Evolutionary conservation across 2,329 filamentous ascomycete genomes (phyloP).

Genomic region (Thelonectria olida): DNA sequence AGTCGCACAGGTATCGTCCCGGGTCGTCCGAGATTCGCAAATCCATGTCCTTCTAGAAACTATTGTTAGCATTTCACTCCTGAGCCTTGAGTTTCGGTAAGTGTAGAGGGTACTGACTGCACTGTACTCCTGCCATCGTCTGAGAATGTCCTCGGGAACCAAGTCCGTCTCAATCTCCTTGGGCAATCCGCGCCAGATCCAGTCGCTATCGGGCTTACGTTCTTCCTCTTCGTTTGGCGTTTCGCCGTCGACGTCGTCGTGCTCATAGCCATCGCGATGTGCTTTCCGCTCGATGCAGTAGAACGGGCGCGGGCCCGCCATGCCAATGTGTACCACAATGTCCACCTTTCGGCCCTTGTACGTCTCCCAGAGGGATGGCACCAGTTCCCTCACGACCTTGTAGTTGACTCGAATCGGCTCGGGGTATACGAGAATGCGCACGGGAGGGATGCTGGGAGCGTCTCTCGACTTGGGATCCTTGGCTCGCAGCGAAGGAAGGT

Average conservation of each 20-base stretch:
- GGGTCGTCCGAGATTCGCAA: constrained; percentile 74
- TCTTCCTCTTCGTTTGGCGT: constrained; percentile 62
- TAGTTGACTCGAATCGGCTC: constrained; percentile 78
- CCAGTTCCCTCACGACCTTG: constrained; percentile 66
- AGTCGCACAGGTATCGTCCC: constrained; percentile 80
- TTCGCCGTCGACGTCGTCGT: constrained; percentile 75
- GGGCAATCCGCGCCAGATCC: constrained; percentile 65
- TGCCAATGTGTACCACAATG: constrained; percentile 80
- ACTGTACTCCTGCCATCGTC: constrained; percentile 62
- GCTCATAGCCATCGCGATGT: constrained; percentile 76
- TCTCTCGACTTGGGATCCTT: constrained; percentile 49
- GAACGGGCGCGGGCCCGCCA: constrained; percentile 70
- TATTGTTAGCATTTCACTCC: constrained; percentile 19
- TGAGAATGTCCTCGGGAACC: constrained; percentile 65
- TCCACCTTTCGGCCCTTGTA: constrained; percentile 61
- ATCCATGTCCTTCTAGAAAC: constrained; percentile 49
- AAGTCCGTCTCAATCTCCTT: constrained; percentile 65
- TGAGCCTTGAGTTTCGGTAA: background rate
- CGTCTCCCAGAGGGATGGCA: constrained; percentile 70
- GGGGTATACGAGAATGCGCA: constrained; percentile 72
- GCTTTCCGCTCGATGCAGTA: constrained; percentile 78
- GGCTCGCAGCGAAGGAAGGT: constrained; percentile 62
- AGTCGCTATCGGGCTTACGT: constrained; percentile 56
- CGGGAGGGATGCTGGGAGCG: constrained; percentile 50
- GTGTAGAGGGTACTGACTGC: constrained; percentile 51